Conservation (phyloP, 345 rosid genomes). For the Eutrema japonicum region DNA sequence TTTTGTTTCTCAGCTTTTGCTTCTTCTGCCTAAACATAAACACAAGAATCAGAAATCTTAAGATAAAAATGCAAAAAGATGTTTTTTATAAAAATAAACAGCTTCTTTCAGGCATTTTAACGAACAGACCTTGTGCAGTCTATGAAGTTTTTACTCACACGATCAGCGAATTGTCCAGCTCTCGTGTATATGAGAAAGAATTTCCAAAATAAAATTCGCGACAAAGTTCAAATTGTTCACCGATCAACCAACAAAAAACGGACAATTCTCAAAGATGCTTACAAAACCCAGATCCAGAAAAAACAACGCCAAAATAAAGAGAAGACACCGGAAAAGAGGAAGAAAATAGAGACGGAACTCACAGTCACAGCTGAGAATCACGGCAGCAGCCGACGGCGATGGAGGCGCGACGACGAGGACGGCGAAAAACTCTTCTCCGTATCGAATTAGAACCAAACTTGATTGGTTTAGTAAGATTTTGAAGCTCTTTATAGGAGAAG, state of each 20-base stretch:
- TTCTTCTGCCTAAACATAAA: constrained; percentile 19
- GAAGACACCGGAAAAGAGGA: background rate
- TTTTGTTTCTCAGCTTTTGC: background rate
- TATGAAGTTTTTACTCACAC: background rate
- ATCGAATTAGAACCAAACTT: too few relatives aligned
- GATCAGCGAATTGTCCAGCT: background rate
- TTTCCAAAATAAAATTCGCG: background rate
- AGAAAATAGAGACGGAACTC: background rate
- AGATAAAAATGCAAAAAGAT: background rate
- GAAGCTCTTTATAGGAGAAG: too few relatives aligned
- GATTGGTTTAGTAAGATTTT: too few relatives aligned
- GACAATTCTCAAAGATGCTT: background rate
- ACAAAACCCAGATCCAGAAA: constrained; percentile 23
- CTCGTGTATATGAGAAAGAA: background rate
- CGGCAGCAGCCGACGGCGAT: constrained; percentile 4
- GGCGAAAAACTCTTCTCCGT: constrained; percentile 2
- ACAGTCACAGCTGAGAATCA: constrained; percentile 24
- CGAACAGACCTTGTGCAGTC: constrained; percentile 30
- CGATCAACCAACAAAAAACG: background rate
- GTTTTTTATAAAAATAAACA: too few relatives aligned
- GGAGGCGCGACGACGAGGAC: constrained; percentile 15
- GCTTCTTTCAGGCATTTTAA: constrained; percentile 34
- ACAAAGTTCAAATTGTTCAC: background rate
- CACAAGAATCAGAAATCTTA: background rate
- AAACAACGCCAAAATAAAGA: background rate